phyloP scores from a whole-genome alignment of 2,329 filamentous ascomycete species.

The Trichophyton rubrum region DNA sequence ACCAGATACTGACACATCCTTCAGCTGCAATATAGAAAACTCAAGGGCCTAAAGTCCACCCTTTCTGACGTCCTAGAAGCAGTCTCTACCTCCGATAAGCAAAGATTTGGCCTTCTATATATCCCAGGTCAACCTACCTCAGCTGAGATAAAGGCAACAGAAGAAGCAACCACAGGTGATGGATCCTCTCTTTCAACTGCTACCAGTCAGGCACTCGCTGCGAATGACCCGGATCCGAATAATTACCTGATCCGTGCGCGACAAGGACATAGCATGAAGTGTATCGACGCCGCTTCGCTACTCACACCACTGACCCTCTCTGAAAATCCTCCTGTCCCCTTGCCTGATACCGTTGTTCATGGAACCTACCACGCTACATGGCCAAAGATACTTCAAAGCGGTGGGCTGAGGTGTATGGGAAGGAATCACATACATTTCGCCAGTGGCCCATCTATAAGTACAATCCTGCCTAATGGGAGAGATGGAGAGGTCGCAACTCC shows the following conservation, averaged over 20 bases:
- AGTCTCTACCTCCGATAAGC: constrained; percentile 71
- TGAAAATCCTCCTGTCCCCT: constrained; percentile 23
- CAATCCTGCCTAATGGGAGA: constrained; percentile 20
- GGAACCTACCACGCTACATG: constrained; percentile 80
- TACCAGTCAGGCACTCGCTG: constrained; percentile 27
- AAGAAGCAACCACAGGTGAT: constrained; percentile 8
- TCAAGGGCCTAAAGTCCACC: constrained; percentile 60
- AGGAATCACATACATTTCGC: constrained; percentile 87
- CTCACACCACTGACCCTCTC: constrained; percentile 52
- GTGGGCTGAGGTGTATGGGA: constrained; percentile 68
- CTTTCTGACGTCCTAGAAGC: constrained; percentile 58
- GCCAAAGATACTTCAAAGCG: constrained; percentile 58
- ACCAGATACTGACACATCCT: neutral
- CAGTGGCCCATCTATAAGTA: constrained; percentile 48
- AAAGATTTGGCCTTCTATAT: constrained; percentile 70
- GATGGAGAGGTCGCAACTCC: constrained; percentile 13
- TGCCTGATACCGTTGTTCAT: constrained; percentile 63
- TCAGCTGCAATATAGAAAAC: constrained; percentile 44
- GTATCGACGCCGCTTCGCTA: constrained; percentile 55
- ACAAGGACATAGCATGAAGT: constrained; percentile 78
- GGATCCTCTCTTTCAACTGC: constrained; percentile 18
- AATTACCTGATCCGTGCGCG: constrained; percentile 87
- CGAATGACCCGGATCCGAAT: constrained; percentile 38
- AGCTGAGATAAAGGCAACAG: constrained; percentile 14
- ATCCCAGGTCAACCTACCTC: constrained; percentile 22